Evolutionary conservation across 441 rosid genomes (phyloP).

Genomic region (Sinapis alba): DNA sequence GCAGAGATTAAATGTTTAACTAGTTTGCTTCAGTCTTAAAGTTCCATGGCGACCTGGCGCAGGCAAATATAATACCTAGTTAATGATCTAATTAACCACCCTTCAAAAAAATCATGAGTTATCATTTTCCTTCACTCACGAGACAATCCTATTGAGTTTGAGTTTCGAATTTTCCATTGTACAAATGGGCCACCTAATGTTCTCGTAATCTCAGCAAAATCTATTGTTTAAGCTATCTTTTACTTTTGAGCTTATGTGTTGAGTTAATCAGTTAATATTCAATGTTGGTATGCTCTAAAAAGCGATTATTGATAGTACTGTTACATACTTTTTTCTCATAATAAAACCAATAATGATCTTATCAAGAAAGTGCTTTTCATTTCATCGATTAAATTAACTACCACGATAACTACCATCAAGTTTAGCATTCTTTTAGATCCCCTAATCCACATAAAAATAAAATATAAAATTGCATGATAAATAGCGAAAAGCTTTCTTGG

Average conservation of each 20-base stretch:
- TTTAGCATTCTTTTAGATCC: slow-evolving; percentile 13
- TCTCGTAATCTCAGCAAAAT: slow-evolving; percentile 20
- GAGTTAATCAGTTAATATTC: slow-evolving; percentile 21
- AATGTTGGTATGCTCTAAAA: slow-evolving; percentile 33
- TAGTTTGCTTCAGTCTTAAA: slow-evolving; percentile 33
- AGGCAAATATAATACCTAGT: slow-evolving; percentile 32
- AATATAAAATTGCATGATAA: background rate
- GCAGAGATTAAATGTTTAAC: slow-evolving; percentile 25
- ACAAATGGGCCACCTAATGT: slow-evolving; percentile 40
- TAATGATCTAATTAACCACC: slow-evolving; percentile 4
- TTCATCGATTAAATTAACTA: slow-evolving; percentile 33
- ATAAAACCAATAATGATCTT: slow-evolving; percentile 13
- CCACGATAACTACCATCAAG: slow-evolving; percentile 40
- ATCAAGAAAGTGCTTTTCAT: slow-evolving; percentile 31
- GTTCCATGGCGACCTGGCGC: slow-evolving; percentile 19
- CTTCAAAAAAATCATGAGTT: background rate
- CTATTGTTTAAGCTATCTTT: background rate
- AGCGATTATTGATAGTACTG: slow-evolving; percentile 10
- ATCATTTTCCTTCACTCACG: slow-evolving; percentile 5
- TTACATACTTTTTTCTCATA: background rate
- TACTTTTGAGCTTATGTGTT: background rate
- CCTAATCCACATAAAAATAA: background rate
- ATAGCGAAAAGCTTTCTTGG: slow-evolving; percentile 23
- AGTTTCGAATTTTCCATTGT: slow-evolving; percentile 7
- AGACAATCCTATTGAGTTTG: slow-evolving; percentile 13